A percentile compares a stretch with the other conserved stretches of the same genome.
Conservation (phyloP, 202 grass and related monocot species). For the Elaeis oleifera region DNA sequence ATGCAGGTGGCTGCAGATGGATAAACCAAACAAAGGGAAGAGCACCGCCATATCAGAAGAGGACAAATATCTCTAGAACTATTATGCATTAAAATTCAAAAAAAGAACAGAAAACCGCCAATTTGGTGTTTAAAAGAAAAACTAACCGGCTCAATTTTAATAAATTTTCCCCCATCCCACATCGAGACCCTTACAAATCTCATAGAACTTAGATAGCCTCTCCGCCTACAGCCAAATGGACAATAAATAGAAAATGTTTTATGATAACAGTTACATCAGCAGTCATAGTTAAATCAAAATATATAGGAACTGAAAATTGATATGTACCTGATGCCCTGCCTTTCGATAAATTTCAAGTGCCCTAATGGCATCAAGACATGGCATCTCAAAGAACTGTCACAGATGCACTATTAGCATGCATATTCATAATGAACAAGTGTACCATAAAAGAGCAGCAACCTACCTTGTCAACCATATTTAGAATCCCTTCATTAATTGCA, state of each 20-base stretch:
- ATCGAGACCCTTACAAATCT: conserved; percentile 30
- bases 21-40: conserved; percentile 4
- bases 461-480: conserved; percentile 38
- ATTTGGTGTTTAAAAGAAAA: not conserved
- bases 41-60: not conserved
- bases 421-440: conserved; percentile 1
- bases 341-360: conserved; percentile 40
- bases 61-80: not conserved
- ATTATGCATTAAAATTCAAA: conserved; percentile 6
- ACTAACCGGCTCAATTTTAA: conserved; percentile 34
- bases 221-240: conserved; percentile 17
- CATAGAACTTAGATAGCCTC: conserved; percentile 32
- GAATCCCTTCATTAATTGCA: conserved; percentile 30
- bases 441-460: not conserved
- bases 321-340: conserved; percentile 31
- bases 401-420: conserved; percentile 3
- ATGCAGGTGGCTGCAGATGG: conserved; percentile 32
- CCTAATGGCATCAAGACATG: conserved; percentile 32
- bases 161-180: conserved; percentile 22
- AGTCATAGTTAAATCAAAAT: not conserved
- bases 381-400: conserved; percentile 47
- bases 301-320: not conserved
- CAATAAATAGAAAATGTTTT: not conserved
- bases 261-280: too few species aligned
- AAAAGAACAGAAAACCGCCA: not conserved